phyloP scores from a whole-genome alignment of 2,329 filamentous ascomycete genomes.

The Diaporthe destruens region DNA sequence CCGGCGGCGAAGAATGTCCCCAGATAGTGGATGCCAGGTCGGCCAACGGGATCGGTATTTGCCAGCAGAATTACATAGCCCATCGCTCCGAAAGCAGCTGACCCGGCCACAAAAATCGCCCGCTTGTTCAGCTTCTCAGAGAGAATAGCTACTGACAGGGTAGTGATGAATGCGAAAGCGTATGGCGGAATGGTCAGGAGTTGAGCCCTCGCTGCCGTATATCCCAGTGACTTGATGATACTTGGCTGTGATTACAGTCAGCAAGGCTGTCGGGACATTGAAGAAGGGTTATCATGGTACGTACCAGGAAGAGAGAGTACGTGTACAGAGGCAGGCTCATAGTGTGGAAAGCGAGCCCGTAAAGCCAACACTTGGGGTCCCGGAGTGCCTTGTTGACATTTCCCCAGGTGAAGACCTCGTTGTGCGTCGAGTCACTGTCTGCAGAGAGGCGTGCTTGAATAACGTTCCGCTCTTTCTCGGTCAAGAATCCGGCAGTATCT shows the following conservation, averaged over 20 bases:
- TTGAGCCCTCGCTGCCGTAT: constrained; percentile 65
- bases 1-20: constrained; percentile 74
- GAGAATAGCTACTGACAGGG: constrained; percentile 68
- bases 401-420: constrained; percentile 77
- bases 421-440: constrained; percentile 77
- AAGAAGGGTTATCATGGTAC: constrained; percentile 39
- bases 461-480: constrained; percentile 64
- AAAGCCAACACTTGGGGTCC: constrained; percentile 80
- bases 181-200: constrained; percentile 75
- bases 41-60: constrained; percentile 58
- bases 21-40: constrained; percentile 69
- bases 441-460: constrained; percentile 73
- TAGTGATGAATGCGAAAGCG: constrained; percentile 71
- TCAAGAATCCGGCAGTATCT: constrained; percentile 68
- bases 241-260: constrained; percentile 54
- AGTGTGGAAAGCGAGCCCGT: constrained; percentile 78
- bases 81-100: constrained; percentile 67
- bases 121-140: constrained; percentile 70
- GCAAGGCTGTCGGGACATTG: background rate
- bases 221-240: constrained; percentile 67
- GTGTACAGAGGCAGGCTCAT: constrained; percentile 75
- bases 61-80: constrained; percentile 73
- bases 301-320: constrained; percentile 65
- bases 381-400: constrained; percentile 73
- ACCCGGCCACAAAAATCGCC: constrained; percentile 73